These are phyloP conservation scores for Mucor plumbeus DNA, from an alignment of 371 early-diverging fungal species.

Conservation along the genomic window DNA sequence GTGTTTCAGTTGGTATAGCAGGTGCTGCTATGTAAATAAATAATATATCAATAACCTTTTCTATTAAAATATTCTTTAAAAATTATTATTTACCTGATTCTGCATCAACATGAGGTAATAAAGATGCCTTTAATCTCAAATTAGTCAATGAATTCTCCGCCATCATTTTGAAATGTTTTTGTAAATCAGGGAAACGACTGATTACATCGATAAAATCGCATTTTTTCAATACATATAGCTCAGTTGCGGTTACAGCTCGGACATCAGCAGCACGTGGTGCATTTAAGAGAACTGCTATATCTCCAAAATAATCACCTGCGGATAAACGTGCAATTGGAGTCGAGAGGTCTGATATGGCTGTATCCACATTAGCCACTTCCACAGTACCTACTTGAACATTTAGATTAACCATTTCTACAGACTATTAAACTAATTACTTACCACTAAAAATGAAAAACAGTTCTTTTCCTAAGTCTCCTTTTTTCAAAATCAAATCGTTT, in stretches of 20 bases:
- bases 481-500: conserved; percentile 53
- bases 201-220: conserved; percentile 52
- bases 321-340: conserved; percentile 36
- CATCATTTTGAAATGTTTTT: conserved; percentile 33
- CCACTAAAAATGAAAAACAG: conserved; percentile 88
- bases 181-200: conserved; percentile 46
- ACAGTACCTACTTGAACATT: conserved; percentile 33
- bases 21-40: background rate
- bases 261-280: conserved; percentile 83
- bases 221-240: conserved; percentile 58
- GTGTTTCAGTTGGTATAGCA: conserved; percentile 3
- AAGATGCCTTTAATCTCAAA: conserved; percentile 31
- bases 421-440: conserved; percentile 17
- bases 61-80: background rate
- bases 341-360: conserved; percentile 2
- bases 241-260: conserved; percentile 61
- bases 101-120: background rate
- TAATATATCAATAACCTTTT: too few species aligned
- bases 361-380: conserved; percentile 31
- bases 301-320: conserved; percentile 73
- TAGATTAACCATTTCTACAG: too few species aligned
- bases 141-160: conserved; percentile 31
- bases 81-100: conserved; percentile 1
- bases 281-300: conserved; percentile 81
- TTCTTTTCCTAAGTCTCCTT: conserved; percentile 77